Evolutionary conservation across 2,329 filamentous ascomycete genomes (phyloP), one percentile per base, ranked within the genome.

Genomic region (Conoideocrella luteorostrata): DNA sequence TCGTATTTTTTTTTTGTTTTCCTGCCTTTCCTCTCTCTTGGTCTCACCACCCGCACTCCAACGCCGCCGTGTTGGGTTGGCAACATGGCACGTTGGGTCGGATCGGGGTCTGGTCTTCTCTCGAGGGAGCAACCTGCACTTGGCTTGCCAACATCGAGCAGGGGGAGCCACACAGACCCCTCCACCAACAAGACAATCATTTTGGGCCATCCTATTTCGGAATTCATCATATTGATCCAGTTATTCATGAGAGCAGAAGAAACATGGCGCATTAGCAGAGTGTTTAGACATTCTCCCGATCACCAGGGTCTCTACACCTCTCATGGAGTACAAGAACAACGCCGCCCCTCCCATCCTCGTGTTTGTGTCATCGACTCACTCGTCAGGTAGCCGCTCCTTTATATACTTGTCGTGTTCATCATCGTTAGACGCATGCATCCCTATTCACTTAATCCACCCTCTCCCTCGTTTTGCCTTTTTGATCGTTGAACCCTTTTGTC

Each of bases 171-270:
- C 53, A 46, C 51, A 56, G 57, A 65, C 56, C 51, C 59, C 56
- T 48, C 47, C 41, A 43, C 52, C 39, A 46, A 55, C 54, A 45
- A 63, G 55, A 63, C 59, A 63, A 57, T 63, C 55, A 52, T 50
- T 57, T n/a, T 55, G 51, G 51, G 36, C 54, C 47, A 48, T 52
- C 47, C 50, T 55, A 48, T 50, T 54, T 48, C 52, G 51, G 52
- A 49, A 47, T 49, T 47, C 51, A 54, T 57, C 52, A 56, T 50
- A 50, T 52, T 52, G 50, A 57, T 52, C 55, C 53, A 61, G 57
- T 55, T 56, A 58, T 58, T 52, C 47, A 39, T 43, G 44, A 50
- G 47, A 49, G 52, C 52, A 58, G 51, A 59, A 58, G 52, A 52
- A 52, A 53, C 50, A 52, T 47, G 46, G 49, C 55, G 55, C 51